These are phyloP conservation scores for Metschnikowia lunata DNA, from an alignment of 805 yeast species.

Conservation along the genomic window DNA sequence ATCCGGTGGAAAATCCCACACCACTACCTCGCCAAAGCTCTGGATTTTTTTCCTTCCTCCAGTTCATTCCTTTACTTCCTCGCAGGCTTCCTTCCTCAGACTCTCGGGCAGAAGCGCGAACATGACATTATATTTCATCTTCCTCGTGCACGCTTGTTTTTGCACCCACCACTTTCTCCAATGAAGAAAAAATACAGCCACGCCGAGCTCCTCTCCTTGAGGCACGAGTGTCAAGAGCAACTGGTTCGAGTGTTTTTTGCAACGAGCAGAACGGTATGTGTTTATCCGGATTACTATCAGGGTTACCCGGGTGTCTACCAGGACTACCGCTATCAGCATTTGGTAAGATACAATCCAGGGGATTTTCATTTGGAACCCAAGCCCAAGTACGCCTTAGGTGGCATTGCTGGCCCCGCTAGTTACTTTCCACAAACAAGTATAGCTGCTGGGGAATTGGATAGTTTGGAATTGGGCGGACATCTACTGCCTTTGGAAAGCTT, in stretches of 20 bases:
- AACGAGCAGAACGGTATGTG: not conserved
- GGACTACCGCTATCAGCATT: too few relatives aligned
- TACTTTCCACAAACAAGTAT: not conserved
- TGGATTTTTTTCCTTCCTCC: too few relatives aligned
- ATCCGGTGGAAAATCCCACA: too few relatives aligned
- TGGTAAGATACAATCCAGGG: too few relatives aligned
- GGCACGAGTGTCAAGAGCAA: conserved; percentile 14
- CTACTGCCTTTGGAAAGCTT: conserved; percentile 2
- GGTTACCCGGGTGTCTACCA: too few relatives aligned
- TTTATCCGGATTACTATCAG: not conserved
- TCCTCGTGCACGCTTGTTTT: conserved; percentile 4
- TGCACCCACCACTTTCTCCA: conserved; percentile 9
- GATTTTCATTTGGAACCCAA: too few relatives aligned
- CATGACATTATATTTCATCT: too few relatives aligned
- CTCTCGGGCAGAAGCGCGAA: too few relatives aligned
- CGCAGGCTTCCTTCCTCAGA: too few relatives aligned
- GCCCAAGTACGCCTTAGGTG: too few relatives aligned
- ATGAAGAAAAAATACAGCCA: conserved; percentile 13
- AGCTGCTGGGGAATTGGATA: not conserved
- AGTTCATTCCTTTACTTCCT: too few relatives aligned
- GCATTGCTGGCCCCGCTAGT: not conserved
- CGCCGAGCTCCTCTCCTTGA: conserved; percentile 7
- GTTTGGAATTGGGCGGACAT: not conserved
- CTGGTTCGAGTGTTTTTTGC: conserved; percentile 6
- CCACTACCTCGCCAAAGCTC: too few relatives aligned